Base-by-base conservation (phyloP, 192 early-diverging fungal genomes). In the Geosiphon pyriformis region DNA sequence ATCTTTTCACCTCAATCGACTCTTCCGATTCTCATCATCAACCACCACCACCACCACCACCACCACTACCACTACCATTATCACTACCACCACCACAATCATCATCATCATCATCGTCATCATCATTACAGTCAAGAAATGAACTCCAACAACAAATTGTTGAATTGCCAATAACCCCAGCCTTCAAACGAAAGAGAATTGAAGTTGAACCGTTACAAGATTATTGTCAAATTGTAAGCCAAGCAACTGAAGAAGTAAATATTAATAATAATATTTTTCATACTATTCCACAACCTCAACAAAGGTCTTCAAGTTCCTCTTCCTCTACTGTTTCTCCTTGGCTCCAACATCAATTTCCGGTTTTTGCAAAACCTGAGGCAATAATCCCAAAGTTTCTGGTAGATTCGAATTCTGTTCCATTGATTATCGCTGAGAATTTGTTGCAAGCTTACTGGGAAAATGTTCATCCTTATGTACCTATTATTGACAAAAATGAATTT, bases 391-490 rank as follows among this genome's bases (percentile, higher is more conserved):
- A 17, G n/a, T 20, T 52, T 30, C 30, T 42, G 6, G 33, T 1
- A 7, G 22, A 52, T n/a, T n/a, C 22, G 11, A 26, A 34, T 52
- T 30, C 48, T 30, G 18, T 52, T n/a, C 33, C 49, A 22, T 49
- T 49, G 52, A 37, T 23, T 29, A 32, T 47, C 1, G 12, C 37
- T 29, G 42, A 56, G n/a, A 31, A 55, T 55, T 49, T 67, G n/a
- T 57, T 67, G 20, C 35, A 29, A 47, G 32, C 37, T 37, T 67
- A 57, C 49, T 67, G 51, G 65, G n/a, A 2, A 1, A 27, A 67
- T 30, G 65, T 67, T 31, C 65, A 67, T 57, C 54, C 37, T 47
- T 48, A 67, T 57, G 53, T 67, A n/a, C 65, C 65, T 11, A 30
- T 67, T 15, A 27, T 67, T 7, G 35, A 67, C 31, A 65, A 65